Evolutionary conservation across 1,139 yeast genomes (phyloP).

Genomic region (Saccharomyces uvarum): DNA sequence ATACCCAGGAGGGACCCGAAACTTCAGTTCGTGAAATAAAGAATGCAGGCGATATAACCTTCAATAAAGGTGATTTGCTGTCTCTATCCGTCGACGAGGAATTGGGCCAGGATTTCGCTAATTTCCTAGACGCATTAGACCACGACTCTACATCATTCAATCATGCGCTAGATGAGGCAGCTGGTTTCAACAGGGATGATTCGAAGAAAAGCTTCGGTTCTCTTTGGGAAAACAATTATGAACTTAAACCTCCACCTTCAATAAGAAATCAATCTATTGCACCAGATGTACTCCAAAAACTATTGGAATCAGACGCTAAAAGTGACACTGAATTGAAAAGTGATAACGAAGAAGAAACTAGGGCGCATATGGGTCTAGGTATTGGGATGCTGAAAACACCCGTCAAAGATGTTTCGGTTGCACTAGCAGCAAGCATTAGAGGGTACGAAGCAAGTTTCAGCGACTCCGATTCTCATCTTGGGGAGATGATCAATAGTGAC

Average conservation of each 20-base stretch:
- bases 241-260: not conserved
- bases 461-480: not conserved
- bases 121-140: constrained; percentile 8
- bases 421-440: constrained; percentile 10
- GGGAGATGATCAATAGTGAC: not conserved
- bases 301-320: not conserved
- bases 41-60: not conserved
- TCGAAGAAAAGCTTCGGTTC: not conserved
- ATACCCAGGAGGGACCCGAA: not conserved
- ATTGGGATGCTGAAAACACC: constrained; percentile 9
- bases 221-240: constrained; percentile 9
- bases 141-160: constrained; percentile 8
- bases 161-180: not conserved
- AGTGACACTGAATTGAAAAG: not conserved
- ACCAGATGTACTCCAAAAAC: not conserved
- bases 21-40: not conserved
- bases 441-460: constrained; percentile 6
- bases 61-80: constrained; percentile 5
- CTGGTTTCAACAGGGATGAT: constrained; percentile 3
- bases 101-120: constrained; percentile 9
- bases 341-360: constrained; percentile 3
- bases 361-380: constrained; percentile 2
- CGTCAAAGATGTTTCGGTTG: constrained; percentile 9
- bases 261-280: not conserved
- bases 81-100: constrained; percentile 8